Base-by-base conservation (phyloP, 2,329 filamentous ascomycete species). In the Hortaea sp. region DNA sequence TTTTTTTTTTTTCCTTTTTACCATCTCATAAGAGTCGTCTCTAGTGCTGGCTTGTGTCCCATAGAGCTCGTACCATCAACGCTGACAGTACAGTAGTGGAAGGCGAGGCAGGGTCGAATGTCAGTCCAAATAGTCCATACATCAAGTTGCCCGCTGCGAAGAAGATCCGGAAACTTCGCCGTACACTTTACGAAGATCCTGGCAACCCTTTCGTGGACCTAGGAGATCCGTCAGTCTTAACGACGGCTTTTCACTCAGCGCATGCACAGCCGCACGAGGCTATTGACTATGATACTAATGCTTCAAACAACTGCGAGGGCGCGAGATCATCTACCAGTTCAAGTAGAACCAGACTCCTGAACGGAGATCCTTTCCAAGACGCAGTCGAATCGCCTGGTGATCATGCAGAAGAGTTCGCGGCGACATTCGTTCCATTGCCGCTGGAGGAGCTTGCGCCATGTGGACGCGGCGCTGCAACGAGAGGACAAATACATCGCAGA, bases 121-220 rank as follows among this genome's bases (percentile, higher is more conserved):
- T 29, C 11, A 35, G 39, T n/a, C 34, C 32, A 31, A 35, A 44
- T 39, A 35, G 39, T 42, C 44, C 43, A 34, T 53, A 42, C 32
- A 47, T 51, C 37, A 41, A 42, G 29, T 43, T 50, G 5, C 28
- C 46, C n/a, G 43, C 29, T 7, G 31, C 34, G 34, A 45, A 40
- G 30, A 47, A 48, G 43, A 37, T 53, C 13, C 31, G 47, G 9
- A 37, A 41, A 28, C n/a, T 61, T 11, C 55, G 57, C 7, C 43
- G 50, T 13, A 59, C 58, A 5, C 47, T 57, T 5, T 61, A 59
- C 39, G 31, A 49, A 34, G 57, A 60, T 43, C 53, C 56, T 1
- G 57, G 56, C 29, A 60, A 60, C 43, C 57, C 57, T 5, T 58
- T 58, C 44, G 28, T 9, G 9, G 42, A 35, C 13, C 31, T 41